These are phyloP conservation scores for Candida oleophila DNA, from an alignment of 805 yeast genomes.

Conservation along the genomic window DNA sequence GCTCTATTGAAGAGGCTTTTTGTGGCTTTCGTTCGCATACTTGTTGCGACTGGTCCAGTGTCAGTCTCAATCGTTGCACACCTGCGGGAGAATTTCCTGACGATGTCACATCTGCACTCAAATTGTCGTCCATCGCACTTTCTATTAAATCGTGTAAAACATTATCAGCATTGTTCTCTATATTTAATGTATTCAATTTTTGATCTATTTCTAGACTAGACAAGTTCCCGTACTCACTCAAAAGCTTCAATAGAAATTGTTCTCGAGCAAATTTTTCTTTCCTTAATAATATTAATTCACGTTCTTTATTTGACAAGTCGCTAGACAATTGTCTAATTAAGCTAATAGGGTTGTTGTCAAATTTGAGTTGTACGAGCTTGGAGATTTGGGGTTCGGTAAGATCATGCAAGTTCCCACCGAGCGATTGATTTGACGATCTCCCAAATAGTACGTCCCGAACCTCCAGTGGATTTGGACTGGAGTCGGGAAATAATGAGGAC, in stretches of 20 bases:
- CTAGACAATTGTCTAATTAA: slow-evolving; percentile 47
- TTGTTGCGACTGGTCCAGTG: neutral
- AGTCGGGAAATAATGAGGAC: slow-evolving; percentile 1
- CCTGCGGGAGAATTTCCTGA: no score
- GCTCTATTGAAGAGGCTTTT: neutral
- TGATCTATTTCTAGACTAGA: slow-evolving; percentile 35
- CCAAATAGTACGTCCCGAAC: slow-evolving; percentile 1
- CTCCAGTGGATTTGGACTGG: neutral
- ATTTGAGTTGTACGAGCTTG: slow-evolving; percentile 22
- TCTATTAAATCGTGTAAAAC: slow-evolving; percentile 26
- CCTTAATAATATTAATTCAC: slow-evolving; percentile 41
- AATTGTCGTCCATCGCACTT: slow-evolving; percentile 18
- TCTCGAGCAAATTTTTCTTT: slow-evolving; percentile 31
- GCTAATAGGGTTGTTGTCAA: slow-evolving; percentile 21
- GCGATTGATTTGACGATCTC: slow-evolving; percentile 3
- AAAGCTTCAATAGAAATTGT: slow-evolving; percentile 28
- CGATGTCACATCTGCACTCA: slow-evolving; percentile 1
- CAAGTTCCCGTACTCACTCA: slow-evolving; percentile 36
- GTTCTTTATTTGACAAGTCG: slow-evolving; percentile 48
- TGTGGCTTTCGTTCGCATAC: neutral
- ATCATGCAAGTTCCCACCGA: slow-evolving; percentile 19
- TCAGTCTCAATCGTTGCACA: neutral
- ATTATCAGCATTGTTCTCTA: slow-evolving; percentile 15
- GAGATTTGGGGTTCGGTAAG: slow-evolving; percentile 19
- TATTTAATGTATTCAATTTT: slow-evolving; percentile 16